phyloP scores from a whole-genome alignment of 2,329 filamentous ascomycete genomes.

The Xylariales sp. region DNA sequence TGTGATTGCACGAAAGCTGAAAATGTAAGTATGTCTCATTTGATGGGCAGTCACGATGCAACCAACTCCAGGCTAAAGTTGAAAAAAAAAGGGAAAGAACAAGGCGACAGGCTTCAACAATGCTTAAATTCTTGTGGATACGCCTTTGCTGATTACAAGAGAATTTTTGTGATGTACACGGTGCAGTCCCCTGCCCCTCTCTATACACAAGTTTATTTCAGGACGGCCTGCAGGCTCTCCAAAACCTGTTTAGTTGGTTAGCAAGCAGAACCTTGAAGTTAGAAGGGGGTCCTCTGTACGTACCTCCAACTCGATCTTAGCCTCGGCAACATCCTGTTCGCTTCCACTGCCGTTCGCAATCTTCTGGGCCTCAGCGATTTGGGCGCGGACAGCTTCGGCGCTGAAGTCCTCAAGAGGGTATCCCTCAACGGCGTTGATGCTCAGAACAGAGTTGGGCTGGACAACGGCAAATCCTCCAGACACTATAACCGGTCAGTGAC shows the following conservation, averaged over 20 bases:
- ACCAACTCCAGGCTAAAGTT: background rate
- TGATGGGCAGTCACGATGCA: slow-evolving; percentile 2
- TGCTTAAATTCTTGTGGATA: slow-evolving; percentile 21
- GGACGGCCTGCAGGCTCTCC: slow-evolving; percentile 73
- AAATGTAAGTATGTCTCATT: no score
- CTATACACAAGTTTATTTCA: slow-evolving; percentile 69
- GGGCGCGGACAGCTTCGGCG: slow-evolving; percentile 79
- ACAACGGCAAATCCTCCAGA: slow-evolving; percentile 96
- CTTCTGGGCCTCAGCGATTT: slow-evolving; percentile 95
- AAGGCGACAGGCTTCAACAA: slow-evolving; percentile 10
- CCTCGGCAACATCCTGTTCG: slow-evolving; percentile 97
- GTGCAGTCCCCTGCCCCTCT: slow-evolving; percentile 28
- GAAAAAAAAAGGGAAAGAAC: slow-evolving; percentile 12
- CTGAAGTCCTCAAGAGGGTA: slow-evolving; percentile 96
- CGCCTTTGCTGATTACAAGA: slow-evolving; percentile 20
- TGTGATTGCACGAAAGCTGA: no score
- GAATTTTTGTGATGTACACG: slow-evolving; percentile 34
- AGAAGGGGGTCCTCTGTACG: slow-evolving; percentile 12
- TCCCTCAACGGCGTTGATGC: slow-evolving; percentile 97
- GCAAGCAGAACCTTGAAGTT: slow-evolving; percentile 14
- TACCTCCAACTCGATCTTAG: slow-evolving; percentile 98
- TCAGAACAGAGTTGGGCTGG: slow-evolving; percentile 89
- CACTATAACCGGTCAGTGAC: slow-evolving; percentile 49
- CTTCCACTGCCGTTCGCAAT: slow-evolving; percentile 84
- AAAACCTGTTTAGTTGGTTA: slow-evolving; percentile 59